Base-by-base conservation (phyloP, 1,139 yeast species). In the Suhomyces chickasaworum region DNA sequence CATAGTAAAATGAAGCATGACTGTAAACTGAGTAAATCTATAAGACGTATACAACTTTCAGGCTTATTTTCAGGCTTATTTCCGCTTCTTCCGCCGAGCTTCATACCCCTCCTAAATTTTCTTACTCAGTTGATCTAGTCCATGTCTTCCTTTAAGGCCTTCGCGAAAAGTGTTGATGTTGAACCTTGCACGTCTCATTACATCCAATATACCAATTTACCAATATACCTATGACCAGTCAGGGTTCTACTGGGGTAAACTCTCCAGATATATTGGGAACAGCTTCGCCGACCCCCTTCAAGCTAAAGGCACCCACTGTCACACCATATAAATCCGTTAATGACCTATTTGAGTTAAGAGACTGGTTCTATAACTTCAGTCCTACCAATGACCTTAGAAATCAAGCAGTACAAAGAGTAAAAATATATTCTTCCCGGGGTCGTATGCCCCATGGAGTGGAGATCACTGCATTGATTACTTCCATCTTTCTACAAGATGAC, bases 401-500 rank as follows among this genome's bases (percentile, higher is more conserved):
- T 29, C 52, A 64, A 37, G 79, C 76, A 7, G 69, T 83, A 37
- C 58, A 59, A 16, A 63, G 79, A 44, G 95, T 86, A 3, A 63
- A 65, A 42, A 70, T 71, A 1, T 57, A 71, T 37, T 55, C 58
- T 18, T 65, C 75, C 6, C 58, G 78, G 46, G 78, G 78, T 10
- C 65, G 62, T 50, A 47, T 75, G n/a, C 79, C 80, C 3, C 80
- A 75, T 55, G 78, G 73, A 2, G 61, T 75, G 22, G 78, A 73
- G 46, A 71, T 84, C 27, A 89, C 97, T 0, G 76, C 86, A 0
- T 67, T 80, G 41, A 59, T 90, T 13, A 77, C 84, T 0, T 75
- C 87, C 5, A 77, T 85, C 0, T 56, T 69, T 2, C 54, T 84
- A 32, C 35, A 52, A 38, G 55, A 53, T 42, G 50, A 43, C 21